Evolutionary conservation across 225 moss, liverwort and hornwort species (phyloP), one percentile per base, ranked within the genome.

Genomic region (Lunularia cruciata): DNA sequence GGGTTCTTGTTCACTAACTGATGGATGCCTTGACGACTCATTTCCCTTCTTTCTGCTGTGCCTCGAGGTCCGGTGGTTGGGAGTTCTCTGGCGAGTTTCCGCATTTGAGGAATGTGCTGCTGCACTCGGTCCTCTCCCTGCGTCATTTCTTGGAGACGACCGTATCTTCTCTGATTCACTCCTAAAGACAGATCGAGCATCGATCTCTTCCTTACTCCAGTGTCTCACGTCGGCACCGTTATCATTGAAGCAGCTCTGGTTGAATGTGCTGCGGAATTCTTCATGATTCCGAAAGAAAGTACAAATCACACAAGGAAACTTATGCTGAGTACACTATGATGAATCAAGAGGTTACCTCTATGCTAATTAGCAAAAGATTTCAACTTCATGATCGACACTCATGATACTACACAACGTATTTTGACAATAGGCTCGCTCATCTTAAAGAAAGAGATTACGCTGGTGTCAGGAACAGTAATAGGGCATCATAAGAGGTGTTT

Each of bases 181-280:
- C 57, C 34, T 51, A 18, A 67, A 23, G 22, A 56, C 40, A 13
- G 78, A 45, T n/a, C 64, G 57, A 35, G 9, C 69, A 39, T 68
- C 62, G 14, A 49, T 48, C 1, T 72, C 74, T 55, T 75, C 75
- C 65, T 71, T 74, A 36, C 39, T 71, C 71, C 73, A 78, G 48
- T 57, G 25, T 12, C 11, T 73, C 57, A 37, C 40, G 28, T 64
- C 65, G 23, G 45, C 57, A 35, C 40, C 51, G 26, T 65, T 70
- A 8, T 64, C 69, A 30, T 52, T 45, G 55, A 14, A 40, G 16
- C 73, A 47, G 36, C 69, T 69, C 33, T 78, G 73, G 33, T 56
- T 58, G 64, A 58, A 60, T 37, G 52, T 69, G 16, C 57, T 57
- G 38, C 31, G 38, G 8, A 70, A 69, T 57, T 64, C 78, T 78